Evolutionary conservation across 257 asterid species (phyloP).

Genomic region (Leptodermis oblonga): DNA sequence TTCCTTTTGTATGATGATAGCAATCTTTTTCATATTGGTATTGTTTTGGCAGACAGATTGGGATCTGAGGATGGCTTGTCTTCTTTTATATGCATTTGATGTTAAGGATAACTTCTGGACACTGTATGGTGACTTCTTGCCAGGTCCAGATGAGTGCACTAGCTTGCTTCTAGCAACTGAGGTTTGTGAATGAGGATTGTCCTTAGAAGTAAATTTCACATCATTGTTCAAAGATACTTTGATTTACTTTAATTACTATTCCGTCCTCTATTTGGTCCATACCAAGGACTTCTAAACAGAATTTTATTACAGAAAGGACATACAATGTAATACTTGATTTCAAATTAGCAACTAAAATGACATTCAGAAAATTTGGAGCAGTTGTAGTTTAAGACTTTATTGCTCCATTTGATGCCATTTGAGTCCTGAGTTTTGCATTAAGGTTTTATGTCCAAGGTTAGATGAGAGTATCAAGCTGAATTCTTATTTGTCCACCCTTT

Average conservation of each 20-base stretch:
- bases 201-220: not conserved
- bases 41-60: slow-evolving; percentile 78
- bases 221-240: not conserved
- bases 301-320: not conserved
- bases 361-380: not conserved
- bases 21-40: slow-evolving; percentile 7
- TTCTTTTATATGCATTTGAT: slow-evolving; percentile 79
- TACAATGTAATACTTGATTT: not conserved
- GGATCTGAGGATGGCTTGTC: slow-evolving; percentile 95
- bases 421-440: slow-evolving; percentile 2
- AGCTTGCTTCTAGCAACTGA: slow-evolving; percentile 94
- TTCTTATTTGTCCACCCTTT: not conserved
- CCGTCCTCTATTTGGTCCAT: not conserved
- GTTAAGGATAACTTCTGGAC: slow-evolving; percentile 96
- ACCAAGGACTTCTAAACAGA: not conserved
- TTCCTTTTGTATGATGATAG: not conserved
- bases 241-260: not conserved
- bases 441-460: not conserved
- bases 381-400: not conserved
- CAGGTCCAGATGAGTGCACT: slow-evolving; percentile 79
- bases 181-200: slow-evolving; percentile 40
- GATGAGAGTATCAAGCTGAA: not conserved
- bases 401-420: not conserved
- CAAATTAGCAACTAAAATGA: not conserved
- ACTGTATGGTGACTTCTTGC: slow-evolving; percentile 92